Evolutionary conservation across 192 early-diverging fungal species (phyloP).

Genomic region (Coemansia sp.): DNA sequence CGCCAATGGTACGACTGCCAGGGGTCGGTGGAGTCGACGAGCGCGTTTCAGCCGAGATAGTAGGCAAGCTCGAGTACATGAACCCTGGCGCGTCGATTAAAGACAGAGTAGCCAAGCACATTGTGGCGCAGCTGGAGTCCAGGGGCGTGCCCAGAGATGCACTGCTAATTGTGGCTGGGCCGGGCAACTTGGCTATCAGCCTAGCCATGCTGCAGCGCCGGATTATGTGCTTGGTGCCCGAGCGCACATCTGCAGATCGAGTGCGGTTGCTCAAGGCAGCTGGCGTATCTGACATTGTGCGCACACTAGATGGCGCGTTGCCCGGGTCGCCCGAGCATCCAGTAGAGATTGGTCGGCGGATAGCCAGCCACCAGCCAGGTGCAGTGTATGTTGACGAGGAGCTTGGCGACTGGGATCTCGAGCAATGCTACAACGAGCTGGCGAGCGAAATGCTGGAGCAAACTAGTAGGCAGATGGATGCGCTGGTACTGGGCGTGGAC

Average conservation of each 20-base stretch:
- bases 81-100: slow-evolving; percentile 73
- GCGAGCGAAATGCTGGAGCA: slow-evolving; percentile 67
- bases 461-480: slow-evolving; percentile 52
- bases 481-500: slow-evolving; percentile 68
- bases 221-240: slow-evolving; percentile 58
- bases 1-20: slow-evolving; percentile 58
- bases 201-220: slow-evolving; percentile 57
- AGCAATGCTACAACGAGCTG: slow-evolving; percentile 54
- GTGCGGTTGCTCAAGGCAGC: slow-evolving; percentile 65
- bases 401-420: slow-evolving; percentile 24
- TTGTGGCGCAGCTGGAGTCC: slow-evolving; percentile 33
- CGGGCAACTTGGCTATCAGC: slow-evolving; percentile 70
- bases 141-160: slow-evolving; percentile 20
- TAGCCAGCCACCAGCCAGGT: slow-evolving; percentile 53
- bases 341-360: slow-evolving; percentile 58
- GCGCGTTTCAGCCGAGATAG: slow-evolving; percentile 52
- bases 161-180: slow-evolving; percentile 66
- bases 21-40: slow-evolving; percentile 15
- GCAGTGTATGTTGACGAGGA: slow-evolving; percentile 68
- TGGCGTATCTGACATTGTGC: slow-evolving; percentile 65
- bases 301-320: slow-evolving; percentile 65
- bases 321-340: slow-evolving; percentile 67
- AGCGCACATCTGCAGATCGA: slow-evolving; percentile 71
- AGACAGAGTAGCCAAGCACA: slow-evolving; percentile 66
- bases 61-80: slow-evolving; percentile 75